Evolutionary conservation across 2,329 filamentous ascomycete genomes (phyloP).

Genomic region (Penicillium capsulatum): DNA sequence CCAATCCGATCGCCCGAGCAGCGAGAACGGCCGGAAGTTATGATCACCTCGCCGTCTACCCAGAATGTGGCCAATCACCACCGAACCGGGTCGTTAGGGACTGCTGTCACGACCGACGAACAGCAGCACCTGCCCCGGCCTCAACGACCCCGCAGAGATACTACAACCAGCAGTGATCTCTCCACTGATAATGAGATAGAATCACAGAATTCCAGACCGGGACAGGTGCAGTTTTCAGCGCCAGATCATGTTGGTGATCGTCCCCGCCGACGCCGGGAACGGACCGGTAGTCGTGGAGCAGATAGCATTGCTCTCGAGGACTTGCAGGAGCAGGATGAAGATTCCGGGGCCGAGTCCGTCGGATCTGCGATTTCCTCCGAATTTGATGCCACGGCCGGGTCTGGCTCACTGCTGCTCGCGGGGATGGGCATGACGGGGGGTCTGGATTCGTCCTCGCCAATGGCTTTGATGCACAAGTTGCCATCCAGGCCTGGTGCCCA

Average conservation of each 20-base stretch:
- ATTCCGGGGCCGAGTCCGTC: slow-evolving; percentile 48
- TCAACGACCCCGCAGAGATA: slow-evolving; percentile 54
- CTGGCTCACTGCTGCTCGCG: slow-evolving; percentile 52
- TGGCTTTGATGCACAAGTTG: slow-evolving; percentile 42
- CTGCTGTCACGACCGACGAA: slow-evolving; percentile 40
- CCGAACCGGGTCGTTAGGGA: slow-evolving; percentile 54
- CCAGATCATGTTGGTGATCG: slow-evolving; percentile 36
- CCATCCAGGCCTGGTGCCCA: slow-evolving; percentile 33
- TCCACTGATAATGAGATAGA: slow-evolving; percentile 62
- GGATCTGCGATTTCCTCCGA: slow-evolving; percentile 51
- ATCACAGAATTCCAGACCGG: slow-evolving; percentile 50
- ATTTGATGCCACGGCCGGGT: slow-evolving; percentile 53
- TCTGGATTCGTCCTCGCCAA: slow-evolving; percentile 50
- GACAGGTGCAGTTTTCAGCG: slow-evolving; percentile 48
- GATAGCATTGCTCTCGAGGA: slow-evolving; percentile 31
- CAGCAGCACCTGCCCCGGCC: slow-evolving; percentile 47
- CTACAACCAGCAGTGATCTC: slow-evolving; percentile 62
- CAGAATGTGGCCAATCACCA: slow-evolving; percentile 46
- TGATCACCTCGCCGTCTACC: slow-evolving; percentile 54
- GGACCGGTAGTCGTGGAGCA: slow-evolving; percentile 26
- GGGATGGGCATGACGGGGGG: slow-evolving; percentile 44
- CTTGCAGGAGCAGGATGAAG: slow-evolving; percentile 42
- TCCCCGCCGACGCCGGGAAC: slow-evolving; percentile 26
- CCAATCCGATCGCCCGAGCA: slow-evolving; percentile 60
- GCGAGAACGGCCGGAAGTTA: slow-evolving; percentile 46